Evolutionary conservation across 768 basidiomycete genomes (phyloP), one percentile per base, ranked within the genome.

Genomic region (Asterophora lycoperdoides): DNA sequence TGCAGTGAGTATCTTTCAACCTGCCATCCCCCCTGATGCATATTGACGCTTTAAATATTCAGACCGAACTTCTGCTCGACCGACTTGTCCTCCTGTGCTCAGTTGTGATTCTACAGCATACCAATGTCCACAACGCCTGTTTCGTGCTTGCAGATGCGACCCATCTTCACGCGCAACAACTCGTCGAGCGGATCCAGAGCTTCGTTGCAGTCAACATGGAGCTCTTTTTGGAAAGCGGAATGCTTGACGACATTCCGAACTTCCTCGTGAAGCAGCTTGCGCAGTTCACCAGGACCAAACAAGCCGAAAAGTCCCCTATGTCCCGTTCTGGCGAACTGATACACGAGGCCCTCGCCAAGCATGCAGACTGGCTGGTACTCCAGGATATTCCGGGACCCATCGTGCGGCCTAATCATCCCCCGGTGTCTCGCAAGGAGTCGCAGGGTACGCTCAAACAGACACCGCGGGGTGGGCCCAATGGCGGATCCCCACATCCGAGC

Each of bases 41-140:
- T 32, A 3, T 17, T 59, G 17, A 58, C 41, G 8, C 5, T 8
- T 5, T 19, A 8, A 20, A n/a, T n/a, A n/a, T n/a, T 30, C 6
- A 94, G 86, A 93, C 87, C 54, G 93, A 98, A 66, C 69, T 98
- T 2, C 76, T 96, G 8, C 71, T 97, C n/a, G 89, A 90, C 59
- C 82, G 84, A 15, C 78, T 98, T 15, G 78, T 91, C 30, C 75
- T 89, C 2, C 68, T 95, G 19, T 96, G 93, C 68, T 94, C 93
- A 1, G 69, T 72, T 8, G 76, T 86, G 36, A 77, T 97, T 44
- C 72, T 93, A 32, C 70, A 73, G 33, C 76, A 81, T 60, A 72
- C 85, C 43, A 85, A 80, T 46, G 72, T 85, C 50, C 71, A 80
- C 64, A 98, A 96, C 51, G 87, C 83, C 1, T 85, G 83, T 51